Evolutionary conservation across 345 rosid genomes (phyloP), one percentile per base, ranked within the genome.

Genomic region (Camelina hispida): DNA sequence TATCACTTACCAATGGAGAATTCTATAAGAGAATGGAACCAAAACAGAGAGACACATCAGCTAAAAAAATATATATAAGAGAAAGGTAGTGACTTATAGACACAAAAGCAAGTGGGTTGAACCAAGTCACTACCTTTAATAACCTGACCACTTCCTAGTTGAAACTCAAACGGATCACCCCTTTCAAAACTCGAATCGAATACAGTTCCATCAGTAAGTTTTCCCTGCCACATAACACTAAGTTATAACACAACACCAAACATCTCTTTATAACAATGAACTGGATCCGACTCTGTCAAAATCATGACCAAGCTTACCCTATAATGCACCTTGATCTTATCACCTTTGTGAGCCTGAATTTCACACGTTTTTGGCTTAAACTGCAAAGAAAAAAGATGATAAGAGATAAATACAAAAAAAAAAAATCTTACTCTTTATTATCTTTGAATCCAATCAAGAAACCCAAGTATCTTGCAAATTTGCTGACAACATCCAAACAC

Each of bases 131-230:
- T 5, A 93, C 97, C 98, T 87, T 90, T 89, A 80, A 94, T 94
- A 56, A 94, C 98, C 71, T 89, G 96, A 75, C 98, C 97, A 77
- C 84, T 83, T 56, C 98, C 98, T 71, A 93, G 87, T 83, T 87
- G 91, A 77, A 93, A 93, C 81, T 86, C 97, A 72, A 93, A 86
- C 6, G 98, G 96, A 79, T 93, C 98, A 16, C 86, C 96, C 80
- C 98, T 93, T 80, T 93, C 98, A 81, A 88, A 91, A 72, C 98
- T 91, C 61, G 98, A 93, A 83, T 93, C 98, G 10, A 93, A 93
- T 43, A 93, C 94, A 15, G 88, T 91, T 76, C 98, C 98, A 88
- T 93, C 96, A 1, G 94, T 88, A 67, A 93, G 98, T 77, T 88
- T 84, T 20, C 98, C 97, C 98, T 93, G 89, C 71, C 47, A 67